Percentiles rank a stretch among this genome's conserved stretches.
phyloP scores from a whole-genome alignment of 2,329 filamentous ascomycete genomes.

The Xylariaceae sp. region DNA sequence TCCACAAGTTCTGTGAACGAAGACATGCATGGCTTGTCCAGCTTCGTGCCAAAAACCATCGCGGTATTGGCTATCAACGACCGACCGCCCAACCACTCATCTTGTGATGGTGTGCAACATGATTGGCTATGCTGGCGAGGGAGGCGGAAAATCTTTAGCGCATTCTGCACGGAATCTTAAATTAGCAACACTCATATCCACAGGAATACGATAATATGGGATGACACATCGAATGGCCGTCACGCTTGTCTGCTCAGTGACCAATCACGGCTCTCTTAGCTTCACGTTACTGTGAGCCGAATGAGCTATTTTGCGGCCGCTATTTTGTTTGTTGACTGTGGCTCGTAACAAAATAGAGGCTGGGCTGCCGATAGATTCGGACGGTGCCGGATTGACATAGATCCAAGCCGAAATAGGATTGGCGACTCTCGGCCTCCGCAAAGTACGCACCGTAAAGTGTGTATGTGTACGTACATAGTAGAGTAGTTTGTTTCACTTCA shows the following conservation, averaged over 20 bases:
- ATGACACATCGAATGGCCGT: conserved; percentile 9
- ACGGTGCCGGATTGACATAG: neutral
- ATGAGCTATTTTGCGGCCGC: conserved; percentile 8
- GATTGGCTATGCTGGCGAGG: conserved; percentile 14
- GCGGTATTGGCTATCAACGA: neutral
- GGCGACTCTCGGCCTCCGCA: neutral
- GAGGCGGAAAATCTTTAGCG: conserved; percentile 14
- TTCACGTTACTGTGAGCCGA: conserved; percentile 5
- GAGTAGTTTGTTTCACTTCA: no score
- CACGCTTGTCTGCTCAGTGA: conserved; percentile 1
- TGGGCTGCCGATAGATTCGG: neutral
- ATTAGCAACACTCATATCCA: neutral
- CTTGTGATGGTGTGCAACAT: conserved; percentile 14
- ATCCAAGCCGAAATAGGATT: neutral
- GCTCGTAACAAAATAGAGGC: neutral
- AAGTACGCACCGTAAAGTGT: neutral
- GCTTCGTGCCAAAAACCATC: neutral
- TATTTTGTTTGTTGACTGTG: conserved; percentile 8
- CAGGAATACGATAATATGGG: neutral
- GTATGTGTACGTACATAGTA: no score
- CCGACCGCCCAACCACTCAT: conserved; percentile 15
- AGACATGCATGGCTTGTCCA: neutral
- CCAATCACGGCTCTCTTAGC: neutral
- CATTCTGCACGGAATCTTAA: conserved; percentile 1
- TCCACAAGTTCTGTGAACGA: neutral